Conservation (phyloP, 257 asterid species). For the Penstemon newberryi region DNA sequence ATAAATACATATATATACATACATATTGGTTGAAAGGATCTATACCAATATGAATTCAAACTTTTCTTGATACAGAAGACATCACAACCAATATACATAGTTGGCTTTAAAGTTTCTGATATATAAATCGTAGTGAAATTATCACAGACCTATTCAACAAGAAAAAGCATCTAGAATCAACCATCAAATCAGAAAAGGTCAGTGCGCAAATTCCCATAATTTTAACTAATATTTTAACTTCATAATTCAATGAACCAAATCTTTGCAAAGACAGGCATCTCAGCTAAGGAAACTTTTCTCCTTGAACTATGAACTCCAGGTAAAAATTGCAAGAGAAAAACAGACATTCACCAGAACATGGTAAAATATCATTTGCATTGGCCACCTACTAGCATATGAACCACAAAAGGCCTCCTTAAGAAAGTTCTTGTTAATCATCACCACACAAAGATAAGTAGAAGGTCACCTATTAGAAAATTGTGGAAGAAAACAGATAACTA, state of each 20-base stretch:
- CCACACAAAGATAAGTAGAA: background rate
- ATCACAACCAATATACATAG: background rate
- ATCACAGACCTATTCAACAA: background rate
- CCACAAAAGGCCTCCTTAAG: conserved; percentile 1
- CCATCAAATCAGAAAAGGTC: conserved; percentile 11
- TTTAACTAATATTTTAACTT: background rate
- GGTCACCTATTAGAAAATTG: background rate
- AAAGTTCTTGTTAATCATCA: background rate
- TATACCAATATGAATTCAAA: background rate
- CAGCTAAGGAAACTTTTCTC: conserved; percentile 2
- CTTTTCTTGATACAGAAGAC: background rate
- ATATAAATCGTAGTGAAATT: background rate
- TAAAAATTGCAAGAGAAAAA: conserved; percentile 1
- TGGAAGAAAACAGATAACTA: conserved; percentile 1
- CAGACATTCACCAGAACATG: conserved; percentile 13
- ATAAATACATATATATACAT: no score
- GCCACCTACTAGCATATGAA: conserved; percentile 13
- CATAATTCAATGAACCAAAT: background rate
- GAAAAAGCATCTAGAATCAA: background rate
- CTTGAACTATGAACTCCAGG: conserved; percentile 11
- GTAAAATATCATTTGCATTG: conserved; percentile 5
- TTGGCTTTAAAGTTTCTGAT: conserved; percentile 4
- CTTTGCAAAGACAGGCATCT: conserved; percentile 1
- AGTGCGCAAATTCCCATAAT: background rate
- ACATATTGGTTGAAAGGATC: no score